These are phyloP conservation scores for Voacanga thouarsii DNA, from an alignment of 257 asterid genomes.

Conservation along the genomic window DNA sequence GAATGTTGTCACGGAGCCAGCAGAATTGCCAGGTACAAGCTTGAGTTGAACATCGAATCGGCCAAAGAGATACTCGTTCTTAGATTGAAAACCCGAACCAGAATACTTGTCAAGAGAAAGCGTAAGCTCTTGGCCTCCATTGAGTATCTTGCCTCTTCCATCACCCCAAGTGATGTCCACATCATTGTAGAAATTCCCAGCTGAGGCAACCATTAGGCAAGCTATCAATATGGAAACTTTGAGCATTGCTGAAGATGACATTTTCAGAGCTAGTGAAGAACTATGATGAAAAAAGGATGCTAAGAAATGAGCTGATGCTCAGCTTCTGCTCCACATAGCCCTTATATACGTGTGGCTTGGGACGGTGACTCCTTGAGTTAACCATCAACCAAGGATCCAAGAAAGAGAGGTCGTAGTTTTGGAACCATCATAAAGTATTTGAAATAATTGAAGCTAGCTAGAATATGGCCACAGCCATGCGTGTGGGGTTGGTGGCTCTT, in stretches of 20 bases:
- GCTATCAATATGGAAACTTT: conserved; percentile 16
- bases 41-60: conserved; percentile 61
- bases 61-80: conserved; percentile 38
- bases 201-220: conserved; percentile 34
- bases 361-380: not conserved
- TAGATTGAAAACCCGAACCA: conserved; percentile 67
- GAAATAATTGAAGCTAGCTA: too few relatives aligned
- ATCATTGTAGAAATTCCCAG: conserved; percentile 54
- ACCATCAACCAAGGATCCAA: not conserved
- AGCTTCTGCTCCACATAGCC: not conserved
- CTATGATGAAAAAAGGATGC: not conserved
- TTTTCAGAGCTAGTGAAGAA: not conserved
- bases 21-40: conserved; percentile 60
- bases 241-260: not conserved
- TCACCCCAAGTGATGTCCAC: conserved; percentile 45
- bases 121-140: conserved; percentile 42
- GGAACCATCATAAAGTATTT: too few relatives aligned
- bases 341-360: not conserved
- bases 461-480: too few relatives aligned
- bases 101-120: conserved; percentile 54
- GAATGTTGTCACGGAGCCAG: conserved; percentile 76
- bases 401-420: not conserved
- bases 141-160: conserved; percentile 32
- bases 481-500: too few relatives aligned
- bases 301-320: not conserved